These are phyloP conservation scores for Domatiomyces catenatus DNA, from an alignment of 2,329 filamentous ascomycete species.

Conservation along the genomic window DNA sequence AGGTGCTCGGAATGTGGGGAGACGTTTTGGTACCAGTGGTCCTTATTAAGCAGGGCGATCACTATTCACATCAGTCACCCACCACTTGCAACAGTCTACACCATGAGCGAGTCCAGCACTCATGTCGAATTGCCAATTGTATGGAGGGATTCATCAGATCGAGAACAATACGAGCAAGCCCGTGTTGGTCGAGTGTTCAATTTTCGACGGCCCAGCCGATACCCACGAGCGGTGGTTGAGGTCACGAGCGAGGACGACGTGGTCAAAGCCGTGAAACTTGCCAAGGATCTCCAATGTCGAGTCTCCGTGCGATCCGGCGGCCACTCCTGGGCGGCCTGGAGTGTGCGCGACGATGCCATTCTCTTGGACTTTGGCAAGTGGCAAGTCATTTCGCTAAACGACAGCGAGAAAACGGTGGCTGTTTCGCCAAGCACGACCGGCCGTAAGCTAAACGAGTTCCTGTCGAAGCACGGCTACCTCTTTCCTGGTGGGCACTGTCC, in stretches of 20 bases:
- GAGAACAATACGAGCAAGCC: slow-evolving; percentile 22
- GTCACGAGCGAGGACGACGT: slow-evolving; percentile 25
- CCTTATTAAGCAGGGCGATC: not conserved
- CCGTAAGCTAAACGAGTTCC: slow-evolving; percentile 13
- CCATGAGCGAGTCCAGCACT: not conserved
- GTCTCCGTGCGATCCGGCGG: slow-evolving; percentile 36
- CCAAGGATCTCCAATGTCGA: slow-evolving; percentile 21
- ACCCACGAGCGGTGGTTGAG: slow-evolving; percentile 29
- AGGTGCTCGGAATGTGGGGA: not conserved
- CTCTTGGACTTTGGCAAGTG: slow-evolving; percentile 29
- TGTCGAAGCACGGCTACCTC: slow-evolving; percentile 26
- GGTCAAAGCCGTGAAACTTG: slow-evolving; percentile 25
- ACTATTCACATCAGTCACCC: not conserved
- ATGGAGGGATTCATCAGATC: not conserved
- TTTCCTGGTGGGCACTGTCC: slow-evolving; percentile 42
- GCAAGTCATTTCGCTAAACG: slow-evolving; percentile 28
- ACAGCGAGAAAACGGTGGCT: slow-evolving; percentile 23
- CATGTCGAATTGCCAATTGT: not conserved
- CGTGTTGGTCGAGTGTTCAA: slow-evolving; percentile 33
- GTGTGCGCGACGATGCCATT: slow-evolving; percentile 33
- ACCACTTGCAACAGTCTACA: not conserved
- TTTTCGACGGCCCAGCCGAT: slow-evolving; percentile 25
- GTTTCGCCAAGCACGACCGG: slow-evolving; percentile 37
- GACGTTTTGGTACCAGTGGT: not conserved
- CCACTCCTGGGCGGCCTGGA: slow-evolving; percentile 37